Evolutionary conservation across 345 rosid species (phyloP), one percentile per base, ranked within the genome.

Genomic region (Kernera saxatilis): DNA sequence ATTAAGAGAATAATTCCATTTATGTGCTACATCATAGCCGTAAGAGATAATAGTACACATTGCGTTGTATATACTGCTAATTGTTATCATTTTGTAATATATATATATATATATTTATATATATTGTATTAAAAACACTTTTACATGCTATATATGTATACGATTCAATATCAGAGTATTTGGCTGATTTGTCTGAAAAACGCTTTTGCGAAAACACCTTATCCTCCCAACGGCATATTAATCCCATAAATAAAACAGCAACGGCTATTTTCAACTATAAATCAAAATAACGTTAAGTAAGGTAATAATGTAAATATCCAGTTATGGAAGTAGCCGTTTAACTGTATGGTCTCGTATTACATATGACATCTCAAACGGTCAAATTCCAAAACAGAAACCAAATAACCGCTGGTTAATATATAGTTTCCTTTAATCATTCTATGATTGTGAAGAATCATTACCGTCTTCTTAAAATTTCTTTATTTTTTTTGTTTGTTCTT

Each of bases 331-430:
- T 61, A 25, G 26, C 53, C 26, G 59, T 60, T 65, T 48, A 69
- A 56, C 30, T n/a, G 5, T 36, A 11, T 0, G 0, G 10, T 5
- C 10, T 23, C 49, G 1, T 27, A 27, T 18, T 0, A 17, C 32
- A 45, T 12, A 27, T 40, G 10, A 69, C 21, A 5, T 30, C 14
- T 27, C 15, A 71, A 67, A 72, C 56, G 76, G 76, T 72, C 53
- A 71, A 40, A 5, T 41, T 51, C n/a, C 8, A 32, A 55, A 56
- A 45, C 7, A 9, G 52, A 35, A 57, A 33, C 35, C 13, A 62
- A 13, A 43, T 41, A 29, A 52, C 70, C 55, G 43, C 53, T 51
- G 51, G 53, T 41, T 26, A 26, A 52, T n/a, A n/a, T n/a, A 37
- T 67, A 49, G 52, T 39, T 67, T 48, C 58, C 58, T 23, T 46